Evolutionary conservation across 1,284 basidiomycete species (phyloP).

Genomic region (Irpex lacteus): DNA sequence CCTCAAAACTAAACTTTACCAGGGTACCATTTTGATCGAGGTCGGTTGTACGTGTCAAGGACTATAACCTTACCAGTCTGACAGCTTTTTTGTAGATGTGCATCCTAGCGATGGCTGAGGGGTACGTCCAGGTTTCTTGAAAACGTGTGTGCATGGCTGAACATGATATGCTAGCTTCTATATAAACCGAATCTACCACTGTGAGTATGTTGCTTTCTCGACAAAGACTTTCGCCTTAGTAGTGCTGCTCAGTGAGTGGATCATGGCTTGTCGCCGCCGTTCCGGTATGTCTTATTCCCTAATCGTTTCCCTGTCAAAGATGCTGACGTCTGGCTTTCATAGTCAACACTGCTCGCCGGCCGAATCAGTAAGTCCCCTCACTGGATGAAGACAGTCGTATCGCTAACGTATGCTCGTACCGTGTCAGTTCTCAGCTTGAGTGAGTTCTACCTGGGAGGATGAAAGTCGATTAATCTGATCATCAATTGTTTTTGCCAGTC

Average conservation of each 20-base stretch:
- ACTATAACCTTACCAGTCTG: background rate
- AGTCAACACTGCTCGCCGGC: background rate
- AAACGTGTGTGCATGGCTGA: no score
- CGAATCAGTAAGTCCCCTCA: background rate
- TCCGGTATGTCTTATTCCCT: background rate
- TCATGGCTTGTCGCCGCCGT: background rate
- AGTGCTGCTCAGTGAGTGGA: background rate
- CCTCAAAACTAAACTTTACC: background rate
- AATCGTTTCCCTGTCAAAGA: background rate
- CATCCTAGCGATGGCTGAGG: constrained; percentile 2
- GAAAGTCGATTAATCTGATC: background rate
- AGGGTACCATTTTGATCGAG: constrained; percentile 8
- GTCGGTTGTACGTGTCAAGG: background rate
- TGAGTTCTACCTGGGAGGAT: background rate
- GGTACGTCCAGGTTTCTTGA: background rate
- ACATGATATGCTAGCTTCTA: background rate
- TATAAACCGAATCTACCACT: constrained; percentile 5
- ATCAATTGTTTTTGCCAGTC: background rate
- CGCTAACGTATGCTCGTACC: background rate
- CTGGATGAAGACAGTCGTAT: background rate
- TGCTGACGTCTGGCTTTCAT: background rate
- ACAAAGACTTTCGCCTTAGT: background rate
- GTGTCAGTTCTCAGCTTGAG: background rate
- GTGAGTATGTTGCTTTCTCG: background rate
- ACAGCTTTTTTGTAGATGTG: background rate